Evolutionary conservation across 805 yeast genomes (phyloP).

Genomic region (Saturnispora kantuleensis): DNA sequence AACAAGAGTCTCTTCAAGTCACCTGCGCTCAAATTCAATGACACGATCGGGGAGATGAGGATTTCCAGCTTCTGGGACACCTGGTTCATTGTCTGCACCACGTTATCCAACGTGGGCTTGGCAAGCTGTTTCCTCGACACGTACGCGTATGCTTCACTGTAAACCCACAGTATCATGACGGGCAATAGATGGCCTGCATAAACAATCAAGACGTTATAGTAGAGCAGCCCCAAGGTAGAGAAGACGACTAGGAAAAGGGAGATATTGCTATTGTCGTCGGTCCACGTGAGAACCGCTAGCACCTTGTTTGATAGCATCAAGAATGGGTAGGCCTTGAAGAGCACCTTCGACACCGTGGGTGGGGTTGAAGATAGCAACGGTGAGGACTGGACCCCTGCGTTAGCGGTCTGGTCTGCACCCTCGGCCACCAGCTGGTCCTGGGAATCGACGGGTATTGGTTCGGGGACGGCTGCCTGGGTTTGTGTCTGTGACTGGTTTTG

Average conservation of each 20-base stretch:
- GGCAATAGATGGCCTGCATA: conserved; percentile 74
- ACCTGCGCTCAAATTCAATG: conserved; percentile 60
- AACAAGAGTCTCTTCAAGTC: conserved; percentile 74
- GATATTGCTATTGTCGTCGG: conserved; percentile 68
- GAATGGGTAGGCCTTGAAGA: conserved; percentile 79
- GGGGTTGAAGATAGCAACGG: conserved; percentile 86
- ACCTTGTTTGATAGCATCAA: conserved; percentile 60
- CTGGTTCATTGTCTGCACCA: conserved; percentile 64
- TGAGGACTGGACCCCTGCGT: conserved; percentile 42
- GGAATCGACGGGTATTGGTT: background rate
- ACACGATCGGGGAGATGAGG: conserved; percentile 69
- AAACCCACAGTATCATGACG: conserved; percentile 50
- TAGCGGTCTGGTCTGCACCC: background rate
- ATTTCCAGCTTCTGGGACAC: conserved; percentile 70
- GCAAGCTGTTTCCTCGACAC: conserved; percentile 49
- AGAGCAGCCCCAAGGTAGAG: conserved; percentile 52
- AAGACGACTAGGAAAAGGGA: conserved; percentile 39
- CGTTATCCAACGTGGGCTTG: conserved; percentile 80
- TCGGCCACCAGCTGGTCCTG: background rate
- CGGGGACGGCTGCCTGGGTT: background rate
- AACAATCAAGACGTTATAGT: conserved; percentile 68
- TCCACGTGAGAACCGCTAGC: conserved; percentile 79
- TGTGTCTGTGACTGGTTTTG: background rate
- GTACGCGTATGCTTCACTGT: conserved; percentile 46
- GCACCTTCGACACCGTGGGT: conserved; percentile 76